Evolutionary conservation across 2,329 filamentous ascomycete species (phyloP).

Genomic region (Magnaporthales sp.): DNA sequence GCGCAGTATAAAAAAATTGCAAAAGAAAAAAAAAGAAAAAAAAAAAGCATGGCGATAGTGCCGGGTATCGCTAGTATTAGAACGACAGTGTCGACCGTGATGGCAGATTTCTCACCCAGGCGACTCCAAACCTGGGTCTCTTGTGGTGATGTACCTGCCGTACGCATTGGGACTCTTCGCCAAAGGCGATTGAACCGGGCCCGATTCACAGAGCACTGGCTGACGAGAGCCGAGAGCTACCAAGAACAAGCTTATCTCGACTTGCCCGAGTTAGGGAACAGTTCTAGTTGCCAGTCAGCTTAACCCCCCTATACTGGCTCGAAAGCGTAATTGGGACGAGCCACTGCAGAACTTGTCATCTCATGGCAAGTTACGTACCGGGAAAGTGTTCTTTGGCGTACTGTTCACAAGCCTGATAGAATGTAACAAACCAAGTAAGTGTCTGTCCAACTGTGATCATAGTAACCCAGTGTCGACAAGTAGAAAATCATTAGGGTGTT

Average conservation of each 20-base stretch:
- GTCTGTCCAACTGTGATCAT: neutral
- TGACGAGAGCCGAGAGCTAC: neutral
- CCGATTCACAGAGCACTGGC: neutral
- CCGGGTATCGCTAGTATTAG: neutral
- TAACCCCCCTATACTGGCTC: neutral
- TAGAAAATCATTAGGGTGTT: neutral
- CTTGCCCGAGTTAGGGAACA: constrained; percentile 25
- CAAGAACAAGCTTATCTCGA: constrained; percentile 21
- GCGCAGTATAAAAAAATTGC: neutral
- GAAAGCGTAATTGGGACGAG: neutral
- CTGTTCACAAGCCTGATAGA: constrained; percentile 46
- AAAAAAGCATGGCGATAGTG: neutral
- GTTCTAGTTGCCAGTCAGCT: constrained; percentile 25
- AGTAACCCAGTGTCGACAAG: too few species aligned
- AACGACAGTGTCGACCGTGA: neutral
- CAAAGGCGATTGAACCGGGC: neutral
- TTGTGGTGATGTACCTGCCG: neutral
- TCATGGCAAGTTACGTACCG: constrained; percentile 20
- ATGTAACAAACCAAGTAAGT: neutral
- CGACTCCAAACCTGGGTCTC: neutral
- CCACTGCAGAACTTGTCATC: neutral
- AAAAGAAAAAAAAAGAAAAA: neutral
- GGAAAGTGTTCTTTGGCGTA: constrained; percentile 94
- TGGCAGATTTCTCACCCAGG: neutral
- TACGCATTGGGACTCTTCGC: neutral